These are phyloP conservation scores for Insectozyma bohioensis DNA, from an alignment of 1,139 yeast genomes.

Conservation along the genomic window DNA sequence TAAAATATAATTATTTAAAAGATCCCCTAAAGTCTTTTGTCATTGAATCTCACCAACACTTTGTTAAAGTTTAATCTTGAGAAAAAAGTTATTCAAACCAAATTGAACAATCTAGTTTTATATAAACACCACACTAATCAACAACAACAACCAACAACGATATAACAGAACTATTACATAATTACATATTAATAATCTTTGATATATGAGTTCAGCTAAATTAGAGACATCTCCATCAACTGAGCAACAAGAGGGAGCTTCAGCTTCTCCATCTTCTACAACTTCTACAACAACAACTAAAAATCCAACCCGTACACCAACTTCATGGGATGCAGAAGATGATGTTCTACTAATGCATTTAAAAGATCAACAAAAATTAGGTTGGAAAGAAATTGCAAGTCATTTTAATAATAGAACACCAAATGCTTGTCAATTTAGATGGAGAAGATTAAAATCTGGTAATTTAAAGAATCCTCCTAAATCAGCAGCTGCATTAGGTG, in stretches of 20 bases:
- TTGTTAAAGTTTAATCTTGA: too few species aligned
- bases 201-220: constrained; percentile 10
- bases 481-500: constrained; percentile 29
- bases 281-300: constrained; percentile 14
- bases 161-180: too few species aligned
- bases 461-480: constrained; percentile 59
- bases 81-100: too few species aligned
- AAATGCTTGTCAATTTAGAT: constrained; percentile 76
- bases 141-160: too few species aligned
- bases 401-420: constrained; percentile 70
- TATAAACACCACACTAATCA: too few species aligned
- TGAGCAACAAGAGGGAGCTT: background rate
- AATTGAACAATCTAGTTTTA: too few species aligned
- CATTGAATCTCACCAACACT: too few species aligned
- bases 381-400: constrained; percentile 76
- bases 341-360: constrained; percentile 65
- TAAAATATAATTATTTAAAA: background rate
- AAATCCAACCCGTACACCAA: constrained; percentile 49
- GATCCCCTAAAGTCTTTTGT: too few species aligned
- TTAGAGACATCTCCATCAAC: constrained; percentile 6
- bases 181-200: background rate
- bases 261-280: background rate
- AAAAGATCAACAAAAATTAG: constrained; percentile 68
- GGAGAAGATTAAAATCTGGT: constrained; percentile 71
- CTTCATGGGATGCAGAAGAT: constrained; percentile 77